Percentiles rank a stretch among this genome's conserved stretches.
Evolutionary conservation across 495 filamentous ascomycete species (phyloP).

Genomic region (Daldinia vernicosa): DNA sequence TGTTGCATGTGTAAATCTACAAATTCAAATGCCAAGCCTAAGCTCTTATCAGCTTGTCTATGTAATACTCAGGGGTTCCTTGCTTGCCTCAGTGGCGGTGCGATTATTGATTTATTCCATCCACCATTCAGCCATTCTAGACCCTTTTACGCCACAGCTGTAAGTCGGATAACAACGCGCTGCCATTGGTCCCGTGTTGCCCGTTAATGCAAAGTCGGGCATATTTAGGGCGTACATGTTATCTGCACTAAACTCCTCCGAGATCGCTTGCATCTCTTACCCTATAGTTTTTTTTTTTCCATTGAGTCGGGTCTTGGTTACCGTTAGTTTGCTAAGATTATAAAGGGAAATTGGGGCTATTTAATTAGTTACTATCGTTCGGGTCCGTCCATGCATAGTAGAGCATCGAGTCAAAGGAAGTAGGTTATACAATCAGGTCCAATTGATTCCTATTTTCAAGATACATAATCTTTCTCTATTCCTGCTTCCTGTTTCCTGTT

Average conservation of each 20-base stretch:
- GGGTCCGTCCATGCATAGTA: slow-evolving; percentile 27
- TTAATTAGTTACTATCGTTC: slow-evolving; percentile 23
- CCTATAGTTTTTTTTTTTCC: slow-evolving; percentile 20
- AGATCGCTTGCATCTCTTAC: slow-evolving; percentile 6
- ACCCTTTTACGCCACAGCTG: slow-evolving; percentile 3
- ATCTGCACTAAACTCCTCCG: slow-evolving; percentile 7
- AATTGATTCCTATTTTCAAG: slow-evolving; percentile 3
- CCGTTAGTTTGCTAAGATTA: slow-evolving; percentile 11
- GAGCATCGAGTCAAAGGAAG: slow-evolving; percentile 21
- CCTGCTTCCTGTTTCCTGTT: not conserved
- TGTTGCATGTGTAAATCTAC: slow-evolving; percentile 19
- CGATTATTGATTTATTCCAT: not conserved
- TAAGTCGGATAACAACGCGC: not conserved
- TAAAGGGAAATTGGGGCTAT: slow-evolving; percentile 27
- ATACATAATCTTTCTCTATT: not conserved
- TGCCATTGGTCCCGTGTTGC: slow-evolving; percentile 6
- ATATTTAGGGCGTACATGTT: slow-evolving; percentile 1
- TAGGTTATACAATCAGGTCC: slow-evolving; percentile 10
- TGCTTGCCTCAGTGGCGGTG: slow-evolving; percentile 23
- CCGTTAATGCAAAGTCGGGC: not conserved
- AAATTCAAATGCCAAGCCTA: slow-evolving; percentile 23
- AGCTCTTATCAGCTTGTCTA: slow-evolving; percentile 29
- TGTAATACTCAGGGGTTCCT: slow-evolving; percentile 25
- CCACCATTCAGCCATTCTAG: too few species aligned
- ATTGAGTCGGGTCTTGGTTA: slow-evolving; percentile 22